A percentile compares a stretch with the other conserved stretches of the same genome.
Conservation (phyloP, 805 yeast species). For the Monosporozyma solicola region DNA sequence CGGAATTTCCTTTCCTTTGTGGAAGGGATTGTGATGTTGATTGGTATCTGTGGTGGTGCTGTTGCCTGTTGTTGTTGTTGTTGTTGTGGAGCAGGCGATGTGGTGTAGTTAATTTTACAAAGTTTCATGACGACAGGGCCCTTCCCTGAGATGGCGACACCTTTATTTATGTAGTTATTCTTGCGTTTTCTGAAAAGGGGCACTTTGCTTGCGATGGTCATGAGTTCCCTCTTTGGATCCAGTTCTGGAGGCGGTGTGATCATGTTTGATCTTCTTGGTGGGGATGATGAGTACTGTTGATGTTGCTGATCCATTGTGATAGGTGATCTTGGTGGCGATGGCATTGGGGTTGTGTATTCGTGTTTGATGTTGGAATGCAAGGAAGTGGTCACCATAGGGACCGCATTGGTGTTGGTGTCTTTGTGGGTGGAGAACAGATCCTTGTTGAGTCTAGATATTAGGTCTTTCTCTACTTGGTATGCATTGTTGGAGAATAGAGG, state of each 20-base stretch:
- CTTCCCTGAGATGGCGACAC: neutral
- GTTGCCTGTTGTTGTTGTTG: too few species aligned
- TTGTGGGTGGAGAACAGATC: neutral
- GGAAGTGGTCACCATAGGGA: too few species aligned
- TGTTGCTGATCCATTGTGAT: neutral
- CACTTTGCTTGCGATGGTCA: conserved; percentile 4
- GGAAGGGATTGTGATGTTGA: neutral
- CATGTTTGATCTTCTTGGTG: neutral
- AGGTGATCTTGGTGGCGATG: conserved; percentile 1
- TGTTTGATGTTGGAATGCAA: too few species aligned
- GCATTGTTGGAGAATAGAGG: too few species aligned
- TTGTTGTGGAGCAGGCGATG: neutral
- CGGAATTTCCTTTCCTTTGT: conserved; percentile 2
- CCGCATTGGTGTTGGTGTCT: too few species aligned
- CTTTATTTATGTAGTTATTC: conserved; percentile 1
- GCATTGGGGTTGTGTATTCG: neutral
- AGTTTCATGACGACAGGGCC: conserved; percentile 3
- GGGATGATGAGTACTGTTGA: neutral
- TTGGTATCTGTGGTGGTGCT: neutral
- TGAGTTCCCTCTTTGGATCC: neutral
- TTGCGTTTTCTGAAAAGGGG: conserved; percentile 3
- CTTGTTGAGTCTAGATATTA: neutral
- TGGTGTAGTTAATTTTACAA: conserved; percentile 2
- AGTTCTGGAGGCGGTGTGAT: neutral
- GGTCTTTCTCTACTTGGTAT: too few species aligned